A percentile compares a stretch with the other conserved stretches of the same genome.
Evolutionary conservation across 305 asterid species (phyloP).

Genomic region (Lippia alba): DNA sequence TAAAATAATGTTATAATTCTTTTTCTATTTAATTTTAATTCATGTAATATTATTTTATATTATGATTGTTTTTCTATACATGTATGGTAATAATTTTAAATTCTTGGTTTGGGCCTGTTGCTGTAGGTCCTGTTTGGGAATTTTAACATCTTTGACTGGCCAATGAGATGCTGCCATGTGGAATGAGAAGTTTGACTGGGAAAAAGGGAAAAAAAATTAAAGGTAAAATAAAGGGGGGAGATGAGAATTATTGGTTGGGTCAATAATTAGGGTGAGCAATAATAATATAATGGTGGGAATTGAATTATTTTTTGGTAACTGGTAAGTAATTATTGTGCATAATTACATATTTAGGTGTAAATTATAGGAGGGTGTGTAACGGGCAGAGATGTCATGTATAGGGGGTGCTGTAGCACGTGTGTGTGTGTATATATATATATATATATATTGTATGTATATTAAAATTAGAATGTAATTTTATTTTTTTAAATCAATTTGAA

Average conservation of each 20-base stretch:
- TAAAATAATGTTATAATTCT: too few species aligned
- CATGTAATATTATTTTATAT: background rate
- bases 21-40: too few species aligned
- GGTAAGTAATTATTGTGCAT: constrained; percentile 8
- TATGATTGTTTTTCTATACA: constrained; percentile 14
- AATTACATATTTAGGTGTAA: background rate
- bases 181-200: constrained; percentile 30
- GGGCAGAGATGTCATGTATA: constrained; percentile 2
- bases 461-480: too few species aligned
- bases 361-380: constrained; percentile 8
- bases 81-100: background rate
- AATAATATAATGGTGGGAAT: constrained; percentile 20
- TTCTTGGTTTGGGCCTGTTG: constrained; percentile 4
- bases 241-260: constrained; percentile 33
- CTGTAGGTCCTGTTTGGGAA: constrained; percentile 23
- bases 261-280: constrained; percentile 17
- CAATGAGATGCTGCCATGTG: constrained; percentile 42
- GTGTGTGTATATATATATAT: too few species aligned
- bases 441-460: too few species aligned
- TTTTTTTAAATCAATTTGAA: too few species aligned
- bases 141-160: constrained; percentile 48
- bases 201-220: constrained; percentile 23
- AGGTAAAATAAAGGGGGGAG: background rate
- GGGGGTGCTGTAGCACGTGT: background rate
- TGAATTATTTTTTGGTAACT: constrained; percentile 7